Base-by-base conservation (phyloP, 1,139 yeast species). In the Debaryomyces nepalensis region DNA sequence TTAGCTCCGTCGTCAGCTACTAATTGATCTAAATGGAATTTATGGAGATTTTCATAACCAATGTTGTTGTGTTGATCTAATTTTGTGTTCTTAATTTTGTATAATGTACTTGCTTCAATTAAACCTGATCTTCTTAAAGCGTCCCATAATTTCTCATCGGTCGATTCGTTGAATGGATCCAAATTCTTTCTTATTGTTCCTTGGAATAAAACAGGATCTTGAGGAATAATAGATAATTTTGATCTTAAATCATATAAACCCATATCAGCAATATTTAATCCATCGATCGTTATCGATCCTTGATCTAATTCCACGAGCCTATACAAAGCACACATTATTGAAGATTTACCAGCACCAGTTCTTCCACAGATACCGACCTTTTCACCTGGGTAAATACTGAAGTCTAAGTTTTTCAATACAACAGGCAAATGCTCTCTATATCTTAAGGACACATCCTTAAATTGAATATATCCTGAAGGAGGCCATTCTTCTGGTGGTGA, bases 311-410 rank as follows among this genome's bases (percentile, higher is more conserved):
- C 97, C 54, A 87, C 72, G 60, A 93, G 84, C 57, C 99, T 78
- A 71, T 91, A 91, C 54, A 93, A 77, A 2, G 98, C 97, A 4
- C 96, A 85, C 59, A 93, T 90, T 47, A 93, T 89, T 1, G 98
- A 90, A 1, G 97, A 89, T 64, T 93, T 93, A 54, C 99, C 99
- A 21, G 98, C 97, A 62, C 99, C 99, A 1, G 99, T 93, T 64
- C 98, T 84, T 37, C 98, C 99, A 53, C 93, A 97, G 57, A 93
- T 86, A 55, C 98, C 99, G 53, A 93, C 80, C 63, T 93, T 93
- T 58, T 83, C 80, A 50, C 82, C 83, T 9, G 95, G 82, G 35
- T 82, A 80, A 30, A 93, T 89, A 36, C 78, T 73, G 61, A 91
- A 89, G 0, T 88, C 66, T 26, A 91, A 95, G 51, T 84, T 77